Conservation (phyloP, 2,329 filamentous ascomycete species). For the Trichoderma koningiopsis region DNA sequence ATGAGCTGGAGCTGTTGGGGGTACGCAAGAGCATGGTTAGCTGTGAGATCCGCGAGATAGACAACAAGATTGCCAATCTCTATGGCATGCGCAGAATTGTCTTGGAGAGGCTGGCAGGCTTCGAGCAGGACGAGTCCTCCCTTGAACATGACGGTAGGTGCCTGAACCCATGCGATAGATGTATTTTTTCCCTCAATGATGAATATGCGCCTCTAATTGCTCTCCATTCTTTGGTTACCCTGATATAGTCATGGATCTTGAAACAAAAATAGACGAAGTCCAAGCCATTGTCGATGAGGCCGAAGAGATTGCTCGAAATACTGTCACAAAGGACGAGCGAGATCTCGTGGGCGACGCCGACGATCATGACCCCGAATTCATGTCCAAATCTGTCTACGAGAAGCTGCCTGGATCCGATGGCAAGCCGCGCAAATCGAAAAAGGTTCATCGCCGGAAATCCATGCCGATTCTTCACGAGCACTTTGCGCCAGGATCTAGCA, state of each 20-base stretch:
- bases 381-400: conserved; percentile 97
- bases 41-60: conserved; percentile 92
- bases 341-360: conserved; percentile 55
- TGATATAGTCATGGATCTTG: conserved; percentile 60
- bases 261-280: conserved; percentile 62
- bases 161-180: not conserved
- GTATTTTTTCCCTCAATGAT: not conserved
- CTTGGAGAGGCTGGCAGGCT: conserved; percentile 76
- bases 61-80: conserved; percentile 93
- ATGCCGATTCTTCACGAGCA: conserved; percentile 97
- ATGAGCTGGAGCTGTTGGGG: conserved; percentile 85
- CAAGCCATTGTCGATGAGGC: conserved; percentile 62
- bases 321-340: conserved; percentile 55
- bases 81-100: conserved; percentile 92
- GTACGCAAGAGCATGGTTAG: conserved; percentile 97
- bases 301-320: conserved; percentile 56
- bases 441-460: conserved; percentile 70
- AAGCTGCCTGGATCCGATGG: conserved; percentile 69
- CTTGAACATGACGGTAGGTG: conserved; percentile 82
- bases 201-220: not conserved
- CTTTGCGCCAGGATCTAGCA: conserved; percentile 83
- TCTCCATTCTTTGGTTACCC: not conserved
- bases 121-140: conserved; percentile 89
- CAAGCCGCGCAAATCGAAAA: conserved; percentile 52
- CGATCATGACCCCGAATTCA: conserved; percentile 65